Conservation (phyloP, 306 rosid genomes). For the Pachyrhizus erosus region DNA sequence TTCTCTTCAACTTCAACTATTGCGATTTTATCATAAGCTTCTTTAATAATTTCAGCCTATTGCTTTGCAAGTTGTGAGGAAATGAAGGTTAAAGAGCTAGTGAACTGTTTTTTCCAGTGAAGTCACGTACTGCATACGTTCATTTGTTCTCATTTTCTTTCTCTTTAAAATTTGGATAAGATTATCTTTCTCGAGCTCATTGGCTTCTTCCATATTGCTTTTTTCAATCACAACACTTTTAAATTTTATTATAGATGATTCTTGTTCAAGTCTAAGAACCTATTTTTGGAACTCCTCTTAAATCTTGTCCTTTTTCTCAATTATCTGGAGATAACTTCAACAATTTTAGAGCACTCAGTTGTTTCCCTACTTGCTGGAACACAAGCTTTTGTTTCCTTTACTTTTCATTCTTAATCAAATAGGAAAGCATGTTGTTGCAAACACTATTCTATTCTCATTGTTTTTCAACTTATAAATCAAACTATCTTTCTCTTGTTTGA, state of each 20-base stretch:
- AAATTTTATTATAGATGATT: conserved; percentile 60
- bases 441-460: conserved; percentile 49
- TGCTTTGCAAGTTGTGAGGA: conserved; percentile 67
- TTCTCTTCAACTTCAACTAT: conserved; percentile 75
- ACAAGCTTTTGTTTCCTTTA: conserved; percentile 49
- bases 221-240: conserved; percentile 54
- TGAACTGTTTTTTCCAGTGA: conserved; percentile 62
- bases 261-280: conserved; percentile 59
- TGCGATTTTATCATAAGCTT: conserved; percentile 65
- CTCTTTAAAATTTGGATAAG: background rate
- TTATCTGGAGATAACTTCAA: conserved; percentile 39
- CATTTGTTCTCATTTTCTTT: conserved; percentile 42
- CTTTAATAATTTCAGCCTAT: conserved; percentile 64
- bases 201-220: conserved; percentile 46
- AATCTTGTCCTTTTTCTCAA: conserved; percentile 56
- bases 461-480: conserved; percentile 53
- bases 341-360: conserved; percentile 8
- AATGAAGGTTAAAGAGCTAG: conserved; percentile 52
- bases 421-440: conserved; percentile 55
- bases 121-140: conserved; percentile 51
- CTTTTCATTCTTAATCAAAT: conserved; percentile 55
- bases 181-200: conserved; percentile 54
- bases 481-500: conserved; percentile 60
- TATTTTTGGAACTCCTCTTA: conserved; percentile 62
- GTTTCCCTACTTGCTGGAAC: conserved; percentile 35